phyloP scores from a whole-genome alignment of 805 yeast species.

The Candida loeiensis region DNA sequence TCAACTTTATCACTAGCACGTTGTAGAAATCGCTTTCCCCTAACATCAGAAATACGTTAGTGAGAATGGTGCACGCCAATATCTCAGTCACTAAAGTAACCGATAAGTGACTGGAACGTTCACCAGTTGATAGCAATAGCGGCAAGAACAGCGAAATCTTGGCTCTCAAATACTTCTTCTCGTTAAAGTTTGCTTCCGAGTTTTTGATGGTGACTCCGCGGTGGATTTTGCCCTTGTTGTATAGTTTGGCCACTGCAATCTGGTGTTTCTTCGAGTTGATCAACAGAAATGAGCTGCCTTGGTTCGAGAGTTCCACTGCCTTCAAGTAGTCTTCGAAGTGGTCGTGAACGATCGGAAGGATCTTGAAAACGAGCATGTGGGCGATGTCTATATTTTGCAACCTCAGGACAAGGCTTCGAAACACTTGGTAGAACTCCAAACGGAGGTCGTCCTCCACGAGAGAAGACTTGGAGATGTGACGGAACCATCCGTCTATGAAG shows the following conservation, averaged over 20 bases:
- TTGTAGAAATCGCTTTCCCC: conserved; percentile 80
- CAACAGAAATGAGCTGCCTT: conserved; percentile 1
- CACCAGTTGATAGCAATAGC: conserved; percentile 43
- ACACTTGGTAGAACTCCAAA: conserved; percentile 39
- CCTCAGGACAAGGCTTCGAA: conserved; percentile 41
- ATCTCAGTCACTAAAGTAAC: conserved; percentile 58
- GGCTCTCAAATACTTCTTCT: conserved; percentile 48
- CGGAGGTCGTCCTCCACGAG: conserved; percentile 40
- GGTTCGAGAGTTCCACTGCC: conserved; percentile 34
- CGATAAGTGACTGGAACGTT: conserved; percentile 48
- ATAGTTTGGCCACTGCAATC: conserved; percentile 40
- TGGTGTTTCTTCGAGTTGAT: conserved; percentile 33
- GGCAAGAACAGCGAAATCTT: conserved; percentile 46
- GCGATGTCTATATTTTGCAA: conserved; percentile 49
- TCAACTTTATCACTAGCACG: conserved; percentile 51
- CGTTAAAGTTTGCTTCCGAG: conserved; percentile 30
- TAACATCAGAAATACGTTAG: conserved; percentile 53
- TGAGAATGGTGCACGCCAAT: conserved; percentile 44
- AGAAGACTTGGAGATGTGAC: conserved; percentile 34
- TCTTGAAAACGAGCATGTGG: conserved; percentile 50
- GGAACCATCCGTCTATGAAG: conserved; percentile 58
- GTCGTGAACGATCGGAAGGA: conserved; percentile 63
- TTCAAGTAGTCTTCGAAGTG: conserved; percentile 54
- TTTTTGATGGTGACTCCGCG: conserved; percentile 45
- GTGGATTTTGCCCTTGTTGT: conserved; percentile 54